phyloP scores from a whole-genome alignment of 1,284 basidiomycete species.

The Hortiboletus rubellus region DNA sequence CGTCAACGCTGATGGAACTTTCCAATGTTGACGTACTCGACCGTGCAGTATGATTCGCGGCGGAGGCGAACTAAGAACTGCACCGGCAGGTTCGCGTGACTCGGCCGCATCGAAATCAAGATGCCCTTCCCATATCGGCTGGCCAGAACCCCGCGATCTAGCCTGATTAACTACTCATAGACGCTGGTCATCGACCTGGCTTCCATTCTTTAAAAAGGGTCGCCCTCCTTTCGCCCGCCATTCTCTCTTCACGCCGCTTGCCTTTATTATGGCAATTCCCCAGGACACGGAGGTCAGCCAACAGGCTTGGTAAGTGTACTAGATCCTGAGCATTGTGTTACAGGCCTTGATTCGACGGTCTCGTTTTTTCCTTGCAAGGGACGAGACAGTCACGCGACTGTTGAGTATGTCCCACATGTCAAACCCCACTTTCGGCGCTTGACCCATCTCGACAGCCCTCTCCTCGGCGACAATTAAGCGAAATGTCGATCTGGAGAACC shows the following conservation, averaged over 20 bases:
- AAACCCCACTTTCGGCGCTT: slow-evolving; percentile 1
- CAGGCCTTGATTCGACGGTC: slow-evolving; percentile 24
- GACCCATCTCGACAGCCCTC: slow-evolving; percentile 46
- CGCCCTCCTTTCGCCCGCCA: slow-evolving; percentile 37
- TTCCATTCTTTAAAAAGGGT: slow-evolving; percentile 45
- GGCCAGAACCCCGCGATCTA: slow-evolving; percentile 42
- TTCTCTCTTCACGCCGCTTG: slow-evolving; percentile 35
- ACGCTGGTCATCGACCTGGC: slow-evolving; percentile 38
- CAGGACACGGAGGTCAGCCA: slow-evolving; percentile 56
- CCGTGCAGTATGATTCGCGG: slow-evolving; percentile 29
- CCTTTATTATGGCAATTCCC: slow-evolving; percentile 54
- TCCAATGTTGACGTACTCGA: slow-evolving; percentile 34
- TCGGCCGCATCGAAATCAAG: slow-evolving; percentile 15
- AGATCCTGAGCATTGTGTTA: slow-evolving; percentile 9
- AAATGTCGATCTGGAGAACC: slow-evolving; percentile 59
- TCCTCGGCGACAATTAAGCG: slow-evolving; percentile 61
- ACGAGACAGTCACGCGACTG: slow-evolving; percentile 60
- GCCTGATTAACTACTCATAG: slow-evolving; percentile 42
- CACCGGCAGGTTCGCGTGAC: slow-evolving; percentile 32
- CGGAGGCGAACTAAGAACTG: slow-evolving; percentile 25
- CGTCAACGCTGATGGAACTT: slow-evolving; percentile 37
- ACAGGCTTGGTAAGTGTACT: slow-evolving; percentile 55
- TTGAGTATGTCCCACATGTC: slow-evolving; percentile 44
- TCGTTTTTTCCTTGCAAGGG: slow-evolving; percentile 46
- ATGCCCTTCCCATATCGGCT: slow-evolving; percentile 36